These are phyloP conservation scores for Aspergillus sp. DNA, from an alignment of 2,329 filamentous ascomycete genomes.

Conservation along the genomic window DNA sequence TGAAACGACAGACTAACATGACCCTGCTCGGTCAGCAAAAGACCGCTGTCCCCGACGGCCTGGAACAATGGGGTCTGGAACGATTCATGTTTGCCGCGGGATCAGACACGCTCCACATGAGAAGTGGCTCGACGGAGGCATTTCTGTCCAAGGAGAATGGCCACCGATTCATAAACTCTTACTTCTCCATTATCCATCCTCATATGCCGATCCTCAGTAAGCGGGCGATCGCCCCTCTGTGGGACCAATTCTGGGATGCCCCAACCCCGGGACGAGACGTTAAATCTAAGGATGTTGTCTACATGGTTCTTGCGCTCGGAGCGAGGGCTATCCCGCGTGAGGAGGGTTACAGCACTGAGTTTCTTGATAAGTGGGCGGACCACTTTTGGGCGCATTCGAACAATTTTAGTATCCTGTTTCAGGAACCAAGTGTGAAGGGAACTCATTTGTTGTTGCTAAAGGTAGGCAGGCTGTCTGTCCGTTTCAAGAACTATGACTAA, in stretches of 20 bases:
- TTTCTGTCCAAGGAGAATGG: neutral
- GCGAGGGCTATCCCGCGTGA: neutral
- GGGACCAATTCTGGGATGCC: slow-evolving; percentile 10
- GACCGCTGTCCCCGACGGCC: slow-evolving; percentile 5
- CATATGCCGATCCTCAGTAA: slow-evolving; percentile 9
- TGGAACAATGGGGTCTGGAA: slow-evolving; percentile 9
- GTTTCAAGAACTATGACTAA: neutral
- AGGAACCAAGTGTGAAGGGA: slow-evolving; percentile 6
- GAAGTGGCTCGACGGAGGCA: neutral
- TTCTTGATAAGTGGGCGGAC: slow-evolving; percentile 7
- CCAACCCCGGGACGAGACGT: slow-evolving; percentile 4
- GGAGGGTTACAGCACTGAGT: neutral
- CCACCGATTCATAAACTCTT: slow-evolving; percentile 8
- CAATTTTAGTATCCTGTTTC: slow-evolving; percentile 6
- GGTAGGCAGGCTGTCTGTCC: neutral
- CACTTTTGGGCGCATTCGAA: slow-evolving; percentile 5
- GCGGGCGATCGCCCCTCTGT: slow-evolving; percentile 6
- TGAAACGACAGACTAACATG: slow-evolving; percentile 3
- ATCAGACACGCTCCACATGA: neutral
- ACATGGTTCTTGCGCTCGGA: slow-evolving; percentile 11
- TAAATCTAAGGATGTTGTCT: slow-evolving; percentile 3
- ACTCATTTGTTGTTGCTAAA: slow-evolving; percentile 10
- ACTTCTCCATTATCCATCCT: slow-evolving; percentile 9
- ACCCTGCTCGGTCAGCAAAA: slow-evolving; percentile 4
- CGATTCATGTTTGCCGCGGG: slow-evolving; percentile 9